These are phyloP conservation scores for Cicer judaicum DNA, from an alignment of 306 rosid species.

Conservation along the genomic window DNA sequence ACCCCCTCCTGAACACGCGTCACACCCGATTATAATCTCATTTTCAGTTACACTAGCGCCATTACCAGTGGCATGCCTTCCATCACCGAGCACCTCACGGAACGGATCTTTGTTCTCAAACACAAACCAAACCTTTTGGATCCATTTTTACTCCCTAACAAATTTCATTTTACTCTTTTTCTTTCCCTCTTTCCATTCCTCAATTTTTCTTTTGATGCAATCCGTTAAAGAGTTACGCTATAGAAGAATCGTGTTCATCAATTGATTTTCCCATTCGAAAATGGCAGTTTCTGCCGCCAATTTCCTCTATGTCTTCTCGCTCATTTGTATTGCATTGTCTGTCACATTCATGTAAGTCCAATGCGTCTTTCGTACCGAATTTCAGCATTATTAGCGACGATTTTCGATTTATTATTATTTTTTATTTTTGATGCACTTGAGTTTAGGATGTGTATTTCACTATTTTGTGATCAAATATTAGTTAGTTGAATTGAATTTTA, in stretches of 20 bases:
- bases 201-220: background rate
- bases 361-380: background rate
- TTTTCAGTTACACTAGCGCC: conserved; percentile 17
- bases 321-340: conserved; percentile 56
- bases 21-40: background rate
- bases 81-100: conserved; percentile 58
- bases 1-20: too few species aligned
- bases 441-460: background rate
- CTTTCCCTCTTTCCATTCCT: background rate
- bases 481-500: conserved; percentile 23
- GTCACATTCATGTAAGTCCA: conserved; percentile 69
- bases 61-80: conserved; percentile 3
- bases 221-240: conserved; percentile 45
- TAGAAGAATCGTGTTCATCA: conserved; percentile 22
- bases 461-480: background rate
- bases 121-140: conserved; percentile 41
- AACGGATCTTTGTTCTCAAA: conserved; percentile 61
- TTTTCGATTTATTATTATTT: background rate
- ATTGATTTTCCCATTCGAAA: conserved; percentile 34
- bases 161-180: conserved; percentile 39
- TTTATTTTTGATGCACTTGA: conserved; percentile 8
- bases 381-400: conserved; percentile 12
- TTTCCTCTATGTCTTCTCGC: conserved; percentile 59
- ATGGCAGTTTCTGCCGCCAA: conserved; percentile 70
- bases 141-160: conserved; percentile 40